phyloP scores from a whole-genome alignment of 2,329 filamentous ascomycete genomes.

The Coniochaeta hoffmannii region DNA sequence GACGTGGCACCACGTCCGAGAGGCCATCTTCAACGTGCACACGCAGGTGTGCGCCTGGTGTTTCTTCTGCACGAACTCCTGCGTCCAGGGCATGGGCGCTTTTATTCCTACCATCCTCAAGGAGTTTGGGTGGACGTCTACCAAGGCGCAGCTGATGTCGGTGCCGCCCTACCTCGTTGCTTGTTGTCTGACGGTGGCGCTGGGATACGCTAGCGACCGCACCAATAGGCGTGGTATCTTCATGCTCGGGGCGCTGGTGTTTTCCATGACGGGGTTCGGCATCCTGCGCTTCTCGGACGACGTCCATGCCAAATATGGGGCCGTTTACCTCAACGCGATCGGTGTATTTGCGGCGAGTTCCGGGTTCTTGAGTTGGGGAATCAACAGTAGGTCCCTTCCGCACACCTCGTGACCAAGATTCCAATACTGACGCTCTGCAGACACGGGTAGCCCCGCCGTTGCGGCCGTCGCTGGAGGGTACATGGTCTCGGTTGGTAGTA shows the following conservation, averaged over 20 bases:
- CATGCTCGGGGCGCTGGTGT: slow-evolving; percentile 5
- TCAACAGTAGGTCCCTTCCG: slow-evolving; percentile 4
- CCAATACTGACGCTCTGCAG: background rate
- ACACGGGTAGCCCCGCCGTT: slow-evolving; percentile 4
- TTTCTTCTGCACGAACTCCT: slow-evolving; percentile 6
- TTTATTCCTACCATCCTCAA: slow-evolving; percentile 9
- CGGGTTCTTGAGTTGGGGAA: slow-evolving; percentile 7
- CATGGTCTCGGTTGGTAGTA: slow-evolving; percentile 5
- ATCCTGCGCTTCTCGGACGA: slow-evolving; percentile 7
- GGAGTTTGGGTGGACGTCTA: slow-evolving; percentile 9
- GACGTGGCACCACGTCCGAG: slow-evolving; percentile 5
- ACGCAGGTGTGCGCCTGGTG: slow-evolving; percentile 8
- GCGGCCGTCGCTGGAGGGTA: slow-evolving; percentile 6
- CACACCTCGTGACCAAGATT: background rate
- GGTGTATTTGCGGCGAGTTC: slow-evolving; percentile 6
- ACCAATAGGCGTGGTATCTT: slow-evolving; percentile 5
- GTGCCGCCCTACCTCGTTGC: slow-evolving; percentile 7
- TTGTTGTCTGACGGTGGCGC: slow-evolving; percentile 2
- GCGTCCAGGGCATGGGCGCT: slow-evolving; percentile 6
- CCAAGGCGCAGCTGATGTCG: slow-evolving; percentile 8
- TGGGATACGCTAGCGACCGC: slow-evolving; percentile 4
- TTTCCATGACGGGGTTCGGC: slow-evolving; percentile 3
- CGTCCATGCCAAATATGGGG: slow-evolving; percentile 4
- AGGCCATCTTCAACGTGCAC: slow-evolving; percentile 8
- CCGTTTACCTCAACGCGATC: slow-evolving; percentile 6